Percentiles rank a stretch among this genome's conserved stretches.
Conservation (phyloP, 306 rosid genomes). For the Amphicarpaea edgeworthii region DNA sequence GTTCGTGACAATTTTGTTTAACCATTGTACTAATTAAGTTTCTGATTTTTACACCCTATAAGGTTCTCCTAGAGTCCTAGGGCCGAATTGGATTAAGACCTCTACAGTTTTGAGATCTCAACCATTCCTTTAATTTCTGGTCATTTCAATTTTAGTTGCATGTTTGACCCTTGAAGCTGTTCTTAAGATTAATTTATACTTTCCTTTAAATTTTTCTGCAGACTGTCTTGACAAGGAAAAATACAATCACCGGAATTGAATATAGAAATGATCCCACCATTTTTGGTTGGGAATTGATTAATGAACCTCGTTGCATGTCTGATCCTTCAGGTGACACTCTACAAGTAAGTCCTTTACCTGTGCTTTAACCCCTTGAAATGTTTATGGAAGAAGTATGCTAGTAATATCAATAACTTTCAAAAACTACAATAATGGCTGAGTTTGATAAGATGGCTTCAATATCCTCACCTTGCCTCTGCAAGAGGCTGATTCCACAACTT, state of each 20-base stretch:
- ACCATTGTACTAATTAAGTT: slow-evolving; percentile 7
- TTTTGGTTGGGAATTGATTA: slow-evolving; percentile 97
- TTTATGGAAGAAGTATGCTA: slow-evolving; percentile 9
- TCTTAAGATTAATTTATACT: slow-evolving; percentile 33
- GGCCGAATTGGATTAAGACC: background rate
- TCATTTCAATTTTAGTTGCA: slow-evolving; percentile 18
- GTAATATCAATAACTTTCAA: slow-evolving; percentile 16
- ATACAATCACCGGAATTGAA: slow-evolving; percentile 78
- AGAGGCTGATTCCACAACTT: background rate
- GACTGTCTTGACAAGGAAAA: slow-evolving; percentile 89
- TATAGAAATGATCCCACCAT: slow-evolving; percentile 94
- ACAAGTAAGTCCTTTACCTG: slow-evolving; percentile 69
- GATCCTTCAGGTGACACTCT: slow-evolving; percentile 98
- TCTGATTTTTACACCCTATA: slow-evolving; percentile 4
- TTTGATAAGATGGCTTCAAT: background rate
- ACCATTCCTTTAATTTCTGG: background rate
- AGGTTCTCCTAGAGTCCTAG: background rate
- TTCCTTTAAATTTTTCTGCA: slow-evolving; percentile 49
- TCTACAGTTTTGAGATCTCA: background rate
- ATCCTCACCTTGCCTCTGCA: background rate
- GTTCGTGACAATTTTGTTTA: background rate
- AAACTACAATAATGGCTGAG: background rate
- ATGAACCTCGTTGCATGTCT: slow-evolving; percentile 94
- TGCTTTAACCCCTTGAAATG: slow-evolving; percentile 23
- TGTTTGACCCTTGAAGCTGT: slow-evolving; percentile 15